Base-by-base conservation (phyloP, 768 basidiomycete genomes). In the Xerocomus brunneocitrinus region DNA sequence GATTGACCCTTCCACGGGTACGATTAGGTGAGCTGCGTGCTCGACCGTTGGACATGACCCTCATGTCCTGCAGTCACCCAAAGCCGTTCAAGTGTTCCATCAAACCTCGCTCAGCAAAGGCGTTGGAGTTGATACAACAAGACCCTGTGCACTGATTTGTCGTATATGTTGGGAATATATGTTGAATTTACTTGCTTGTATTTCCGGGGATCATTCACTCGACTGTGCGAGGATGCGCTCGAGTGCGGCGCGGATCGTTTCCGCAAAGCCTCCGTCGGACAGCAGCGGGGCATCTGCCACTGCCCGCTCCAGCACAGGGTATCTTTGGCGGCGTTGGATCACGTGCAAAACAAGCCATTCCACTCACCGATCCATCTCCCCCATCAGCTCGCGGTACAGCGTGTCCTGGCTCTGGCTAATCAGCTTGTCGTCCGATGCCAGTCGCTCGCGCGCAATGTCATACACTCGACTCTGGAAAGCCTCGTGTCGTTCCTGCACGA, bases 331-430 rank as follows among this genome's bases (percentile, higher is more conserved):
- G 24, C 8, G n/a, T 30, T 35, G 24, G 34, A 14, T 24, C 6
- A 12, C 10, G 3, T 8, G 19, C n/a, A 39, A 12, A 36, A 19
- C 25, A 12, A 35, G 9, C 34, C 34, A n/a, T 8, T 7, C 39
- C 16, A 47, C 62, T n/a, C 22, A 82, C 87, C 86, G 78, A 67
- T 87, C 84, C 28, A 89, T 72, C 62, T 90, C 85, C 44, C 87
- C 84, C 73, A 84, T 77, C 13, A 90, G 69, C 58, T 88, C 87
- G 52, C 76, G 71, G 57, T 80, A 73, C n/a, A 81, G 70, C 9
- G 68, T 67, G 2, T 85, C 83, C 44, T 76, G 77, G 2, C 79
- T 66, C 62, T 77, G 73, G 46, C 76, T 75, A 13, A 79, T 72
- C 43, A 87, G 64, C 57, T 79, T 79, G 40, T 73, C 73, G 55